Evolutionary conservation across 176 grass and related monocot species (phyloP), one percentile per base, ranked within the genome.

Genomic region (Oryza brachyantha): DNA sequence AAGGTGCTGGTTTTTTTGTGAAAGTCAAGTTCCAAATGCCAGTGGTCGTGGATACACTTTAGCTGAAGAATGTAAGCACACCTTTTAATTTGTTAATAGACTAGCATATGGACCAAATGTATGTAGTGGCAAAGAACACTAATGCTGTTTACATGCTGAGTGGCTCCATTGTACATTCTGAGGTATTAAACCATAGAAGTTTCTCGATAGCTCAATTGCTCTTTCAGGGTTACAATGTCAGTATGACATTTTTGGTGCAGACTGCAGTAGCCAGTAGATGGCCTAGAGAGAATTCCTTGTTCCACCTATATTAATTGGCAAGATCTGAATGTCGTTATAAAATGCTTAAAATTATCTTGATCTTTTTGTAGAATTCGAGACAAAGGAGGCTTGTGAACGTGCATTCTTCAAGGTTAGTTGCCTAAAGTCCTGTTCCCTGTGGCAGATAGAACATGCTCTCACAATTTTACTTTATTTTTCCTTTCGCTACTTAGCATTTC

Each of bases 371-470:
- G 96, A 98, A 77, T 98, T 91, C 2, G 92, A 98, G 74, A 67
- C 75, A 60, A 85, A 94, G 64, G 90, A 93, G 75, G 92, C 89
- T 77, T 98, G 90, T 69, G 96, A 94, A 68, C 81, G 85, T 72
- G 96, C 96, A 77, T 98, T 85, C 82, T 94, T 91, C 83, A 98
- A 98, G 92, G 96, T 84, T 59, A 88, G 83, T 81, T 60, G 70
- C 67, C 27, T 73, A 75, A 2, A 48, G 61, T 88, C n/a, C 65
- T 65, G 29, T 70, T 70, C 16, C 26, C 11, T 27, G 7, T 27
- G 40, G 5, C 35, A 40, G 75, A 68, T 68, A 14, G 26, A 60
- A 32, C 14, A 66, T 43, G 26, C 37, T 67, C 3, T 37, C 17
- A 13, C 55, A 57, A 21, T 28, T 81, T 36, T 62, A 27, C 79